Evolutionary conservation across 108 stramenopile species (phyloP).

Genomic region (Nannochloropsis oceanica): DNA sequence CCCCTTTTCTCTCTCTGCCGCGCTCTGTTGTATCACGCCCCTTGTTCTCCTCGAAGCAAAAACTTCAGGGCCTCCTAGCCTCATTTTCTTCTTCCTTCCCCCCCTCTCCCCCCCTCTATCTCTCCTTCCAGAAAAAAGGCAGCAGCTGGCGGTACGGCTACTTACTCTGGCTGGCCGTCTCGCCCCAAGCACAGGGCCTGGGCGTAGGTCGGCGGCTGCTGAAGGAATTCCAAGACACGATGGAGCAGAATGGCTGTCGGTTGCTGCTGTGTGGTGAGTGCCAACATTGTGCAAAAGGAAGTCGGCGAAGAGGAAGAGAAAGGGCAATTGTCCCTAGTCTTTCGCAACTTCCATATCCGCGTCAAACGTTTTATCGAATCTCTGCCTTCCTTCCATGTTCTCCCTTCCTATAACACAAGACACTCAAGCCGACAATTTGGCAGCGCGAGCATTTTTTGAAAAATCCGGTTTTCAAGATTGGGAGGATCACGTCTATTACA

Average conservation of each 20-base stretch:
- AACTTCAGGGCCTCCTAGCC: background rate
- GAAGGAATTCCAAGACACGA: background rate
- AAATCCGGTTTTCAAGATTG: background rate
- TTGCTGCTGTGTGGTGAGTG: background rate
- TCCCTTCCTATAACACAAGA: background rate
- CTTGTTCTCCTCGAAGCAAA: background rate
- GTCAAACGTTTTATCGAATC: no score
- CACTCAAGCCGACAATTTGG: background rate
- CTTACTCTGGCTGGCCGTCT: background rate
- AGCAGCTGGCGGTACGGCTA: background rate
- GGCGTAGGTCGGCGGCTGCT: background rate
- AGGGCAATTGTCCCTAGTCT: no score
- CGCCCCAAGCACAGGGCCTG: background rate
- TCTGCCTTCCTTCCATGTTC: no score
- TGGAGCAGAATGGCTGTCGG: background rate
- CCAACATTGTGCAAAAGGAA: no score
- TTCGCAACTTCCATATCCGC: no score
- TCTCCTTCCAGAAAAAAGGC: background rate
- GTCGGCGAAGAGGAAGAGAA: no score
- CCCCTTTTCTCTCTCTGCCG: no score
- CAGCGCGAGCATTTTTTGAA: background rate
- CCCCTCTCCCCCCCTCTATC: background rate
- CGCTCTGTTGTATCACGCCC: no score
- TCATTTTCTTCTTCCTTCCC: background rate
- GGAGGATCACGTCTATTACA: background rate